These are phyloP conservation scores for Parietichytrium sp. DNA, from an alignment of 108 stramenopile genomes.

Conservation along the genomic window DNA sequence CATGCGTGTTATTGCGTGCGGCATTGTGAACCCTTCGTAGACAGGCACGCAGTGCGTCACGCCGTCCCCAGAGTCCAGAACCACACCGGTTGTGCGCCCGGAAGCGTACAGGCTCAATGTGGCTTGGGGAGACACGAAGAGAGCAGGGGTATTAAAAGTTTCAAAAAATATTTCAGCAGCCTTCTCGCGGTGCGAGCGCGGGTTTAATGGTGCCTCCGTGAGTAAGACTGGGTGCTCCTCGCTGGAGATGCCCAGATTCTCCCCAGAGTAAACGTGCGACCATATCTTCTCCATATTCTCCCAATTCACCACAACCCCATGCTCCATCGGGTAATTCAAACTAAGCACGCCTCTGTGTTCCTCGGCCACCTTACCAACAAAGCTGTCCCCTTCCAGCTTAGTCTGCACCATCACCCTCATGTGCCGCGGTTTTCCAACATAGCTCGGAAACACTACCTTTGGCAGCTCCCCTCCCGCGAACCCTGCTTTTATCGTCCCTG, in stretches of 20 bases:
- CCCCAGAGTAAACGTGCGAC: slow-evolving; percentile 75
- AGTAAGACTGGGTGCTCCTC: slow-evolving; percentile 93
- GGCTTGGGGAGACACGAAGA: slow-evolving; percentile 83
- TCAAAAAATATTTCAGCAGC: slow-evolving; percentile 92
- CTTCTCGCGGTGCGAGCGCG: slow-evolving; percentile 78
- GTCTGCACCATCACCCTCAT: slow-evolving; percentile 48
- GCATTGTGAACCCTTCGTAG: slow-evolving; percentile 93
- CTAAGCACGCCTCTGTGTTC: slow-evolving; percentile 89
- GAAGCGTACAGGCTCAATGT: slow-evolving; percentile 90
- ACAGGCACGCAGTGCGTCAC: slow-evolving; percentile 94
- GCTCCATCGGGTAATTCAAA: slow-evolving; percentile 84
- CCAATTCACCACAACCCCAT: slow-evolving; percentile 82
- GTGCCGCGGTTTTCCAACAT: slow-evolving; percentile 88
- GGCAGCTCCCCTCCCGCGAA: slow-evolving; percentile 94
- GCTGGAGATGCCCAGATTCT: slow-evolving; percentile 73
- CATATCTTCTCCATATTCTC: slow-evolving; percentile 88
- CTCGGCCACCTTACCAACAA: slow-evolving; percentile 83
- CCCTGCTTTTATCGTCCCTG: slow-evolving; percentile 84
- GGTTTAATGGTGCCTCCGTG: slow-evolving; percentile 91
- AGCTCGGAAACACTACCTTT: slow-evolving; percentile 71
- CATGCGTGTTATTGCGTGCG: slow-evolving; percentile 82
- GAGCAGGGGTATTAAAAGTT: slow-evolving; percentile 81
- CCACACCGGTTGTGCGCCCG: slow-evolving; percentile 91
- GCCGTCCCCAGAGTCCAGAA: slow-evolving; percentile 94
- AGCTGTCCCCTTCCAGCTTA: slow-evolving; percentile 57